Evolutionary conservation across 1,284 basidiomycete genomes (phyloP), one percentile per base, ranked within the genome.

Genomic region (Malassezia slooffiae): DNA sequence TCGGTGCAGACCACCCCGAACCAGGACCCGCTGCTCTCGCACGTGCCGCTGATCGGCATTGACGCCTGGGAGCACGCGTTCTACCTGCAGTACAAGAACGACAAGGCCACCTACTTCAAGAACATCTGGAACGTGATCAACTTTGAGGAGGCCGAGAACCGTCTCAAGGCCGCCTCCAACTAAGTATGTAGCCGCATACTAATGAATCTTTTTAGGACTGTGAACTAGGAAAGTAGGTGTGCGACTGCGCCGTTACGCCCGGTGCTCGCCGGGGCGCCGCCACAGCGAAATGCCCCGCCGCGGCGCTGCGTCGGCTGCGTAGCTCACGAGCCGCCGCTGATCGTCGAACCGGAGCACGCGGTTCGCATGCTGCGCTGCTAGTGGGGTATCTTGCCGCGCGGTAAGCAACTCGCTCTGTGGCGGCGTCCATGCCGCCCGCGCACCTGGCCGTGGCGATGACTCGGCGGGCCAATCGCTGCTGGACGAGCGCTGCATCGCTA

Each of bases 121-220:
- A 58, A 57, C 26, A 66, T 69, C 41, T 69, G 66, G 66, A 46
- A 60, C 15, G 66, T 68, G 22, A 65, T 67, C 57, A 69, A 69
- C 62, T 69, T 62, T 40, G 61, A 67, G 55, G 58, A 58, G 29
- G 66, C 66, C 40, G 64, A 69, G 44, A 57, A 67, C 39, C 54
- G 66, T 34, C 53, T 69, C 15, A 54, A 57, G 42, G 57, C 60
- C 38, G 62, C 58, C 20, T 43, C 60, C 54, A 42, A 50, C 26
- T 41, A 47, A 36, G n/a, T 8, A 9, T 30, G 28, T 30, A 5
- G 29, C 9, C 3, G 4, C 17, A 3, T 16, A 15, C 12, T 5
- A 4, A 5, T 17, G 17, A 31, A 3, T 31, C 5, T 6, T 19
- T 16, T 10, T 17, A 17, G 3, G 5, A 9, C 16, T 17, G 30